Evolutionary conservation across 768 basidiomycete species (phyloP), one percentile per base, ranked within the genome.

Genomic region (Leccinum boreale): DNA sequence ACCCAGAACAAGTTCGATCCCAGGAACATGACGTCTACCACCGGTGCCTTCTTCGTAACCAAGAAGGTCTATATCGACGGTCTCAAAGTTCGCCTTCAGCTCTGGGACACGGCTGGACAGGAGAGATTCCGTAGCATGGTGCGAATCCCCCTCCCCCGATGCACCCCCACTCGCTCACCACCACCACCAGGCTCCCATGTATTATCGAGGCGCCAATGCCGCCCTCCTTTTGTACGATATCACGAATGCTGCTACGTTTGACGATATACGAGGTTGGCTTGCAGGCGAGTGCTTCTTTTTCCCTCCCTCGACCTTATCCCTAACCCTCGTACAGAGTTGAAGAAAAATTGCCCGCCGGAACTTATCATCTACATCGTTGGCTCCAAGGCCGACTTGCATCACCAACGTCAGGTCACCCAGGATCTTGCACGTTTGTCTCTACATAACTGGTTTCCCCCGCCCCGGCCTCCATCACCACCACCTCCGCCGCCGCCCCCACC

Each of bases 311-410:
- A 28, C 45, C 50, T n/a, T 42, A 42, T 19, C n/a, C n/a, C 42
- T 19, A 10, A 42, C 19, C 56, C 59, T 62, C 61, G 52, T 65
- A 62, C 65, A 93, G 92, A 94, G 75, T 80, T 92, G 62, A 92
- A 89, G 83, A 92, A 89, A 81, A 92, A 93, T 70, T 92, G 90
- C 66, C 79, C 88, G 45, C 83, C 88, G 50, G 92, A 95, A 67
- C 81, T 94, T 57, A 87, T 96, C 71, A 93, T 97, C 67, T 94
- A 94, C 74, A 92, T 98, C 66, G 94, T 97, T 65, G 94, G 95
- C 57, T 85, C 94, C 61, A 98, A 98, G 74, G 89, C 90, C 65
- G 90, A 93, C 78, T 81, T 93, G 58, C 73, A 81, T 58, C 76
- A 78, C 42, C 79, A 85, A 60, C 85, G 90, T 49, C 86, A 90